phyloP scores from a whole-genome alignment of 768 basidiomycete species.

The Pleurotus citrinopileatus region DNA sequence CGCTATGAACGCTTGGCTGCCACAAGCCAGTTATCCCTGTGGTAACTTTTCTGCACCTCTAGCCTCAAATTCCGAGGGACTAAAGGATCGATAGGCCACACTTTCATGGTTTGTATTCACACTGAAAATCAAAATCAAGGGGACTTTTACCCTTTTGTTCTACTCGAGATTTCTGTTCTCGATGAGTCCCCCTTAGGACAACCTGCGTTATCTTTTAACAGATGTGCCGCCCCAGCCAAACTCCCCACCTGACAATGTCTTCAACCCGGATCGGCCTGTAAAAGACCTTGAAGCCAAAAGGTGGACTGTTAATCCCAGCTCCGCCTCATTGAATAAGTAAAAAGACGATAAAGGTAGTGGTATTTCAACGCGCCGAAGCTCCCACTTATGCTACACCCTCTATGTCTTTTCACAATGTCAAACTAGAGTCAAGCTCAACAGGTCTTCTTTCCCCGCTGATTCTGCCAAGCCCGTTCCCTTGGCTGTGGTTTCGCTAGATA shows the following conservation, averaged over 20 bases:
- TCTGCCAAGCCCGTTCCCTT: too few relatives aligned
- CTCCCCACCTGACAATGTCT: conserved; percentile 81
- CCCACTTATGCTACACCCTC: conserved; percentile 81
- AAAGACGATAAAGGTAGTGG: conserved; percentile 79
- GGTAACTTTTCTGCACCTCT: conserved; percentile 81
- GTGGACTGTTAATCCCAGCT: conserved; percentile 67
- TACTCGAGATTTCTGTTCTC: conserved; percentile 80
- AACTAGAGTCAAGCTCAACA: conserved; percentile 87
- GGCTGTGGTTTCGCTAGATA: too few relatives aligned
- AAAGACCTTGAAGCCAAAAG: conserved; percentile 70
- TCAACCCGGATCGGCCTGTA: conserved; percentile 65
- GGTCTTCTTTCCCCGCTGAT: conserved; percentile 76
- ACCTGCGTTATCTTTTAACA: conserved; percentile 79
- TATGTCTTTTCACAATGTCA: conserved; percentile 84
- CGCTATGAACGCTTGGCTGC: conserved; percentile 83
- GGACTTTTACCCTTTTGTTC: conserved; percentile 80
- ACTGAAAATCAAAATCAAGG: conserved; percentile 83
- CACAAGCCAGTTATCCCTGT: conserved; percentile 81
- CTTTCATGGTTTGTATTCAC: conserved; percentile 81
- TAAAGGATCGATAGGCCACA: conserved; percentile 83
- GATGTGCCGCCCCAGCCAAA: conserved; percentile 82
- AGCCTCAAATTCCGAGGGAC: conserved; percentile 76
- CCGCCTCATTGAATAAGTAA: conserved; percentile 78
- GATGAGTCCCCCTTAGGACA: conserved; percentile 77
- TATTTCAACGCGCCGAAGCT: conserved; percentile 78